A percentile compares a stretch with the other conserved stretches of the same genome.
Conservation (phyloP, 768 basidiomycete species). For the Suillus subluteus region DNA sequence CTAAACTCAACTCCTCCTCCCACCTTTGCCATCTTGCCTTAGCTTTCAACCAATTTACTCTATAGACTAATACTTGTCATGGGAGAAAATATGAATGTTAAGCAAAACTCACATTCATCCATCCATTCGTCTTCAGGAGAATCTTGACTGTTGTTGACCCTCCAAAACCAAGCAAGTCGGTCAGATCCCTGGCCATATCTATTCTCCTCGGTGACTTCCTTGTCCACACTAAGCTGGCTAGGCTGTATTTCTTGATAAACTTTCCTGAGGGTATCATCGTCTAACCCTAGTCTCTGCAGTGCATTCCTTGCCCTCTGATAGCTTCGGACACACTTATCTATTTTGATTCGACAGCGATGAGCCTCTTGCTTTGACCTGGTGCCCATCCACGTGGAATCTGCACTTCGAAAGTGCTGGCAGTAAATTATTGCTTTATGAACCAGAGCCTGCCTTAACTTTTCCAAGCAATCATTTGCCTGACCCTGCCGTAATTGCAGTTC, state of each 20-base stretch:
- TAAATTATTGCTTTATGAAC: slow-evolving; percentile 9
- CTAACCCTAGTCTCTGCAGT: not conserved
- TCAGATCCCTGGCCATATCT: slow-evolving; percentile 13
- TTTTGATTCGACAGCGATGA: not conserved
- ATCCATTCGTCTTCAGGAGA: not conserved
- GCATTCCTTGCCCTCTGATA: slow-evolving; percentile 6
- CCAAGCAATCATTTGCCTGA: slow-evolving; percentile 11
- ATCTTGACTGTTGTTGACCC: not conserved
- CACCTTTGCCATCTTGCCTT: slow-evolving; percentile 23
- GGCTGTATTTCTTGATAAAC: not conserved
- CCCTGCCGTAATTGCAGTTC: slow-evolving; percentile 1
- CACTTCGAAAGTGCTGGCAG: slow-evolving; percentile 7
- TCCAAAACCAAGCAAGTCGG: slow-evolving; percentile 12
- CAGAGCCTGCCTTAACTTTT: slow-evolving; percentile 1
- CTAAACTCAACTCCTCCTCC: slow-evolving; percentile 22
- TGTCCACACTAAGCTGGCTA: not conserved
- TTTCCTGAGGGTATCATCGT: not conserved
- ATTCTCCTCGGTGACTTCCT: slow-evolving; percentile 17
- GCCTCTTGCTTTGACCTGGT: slow-evolving; percentile 13
- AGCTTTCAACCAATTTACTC: slow-evolving; percentile 17
- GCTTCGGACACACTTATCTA: slow-evolving; percentile 7
- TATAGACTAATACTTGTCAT: slow-evolving; percentile 10
- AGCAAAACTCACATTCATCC: not conserved
- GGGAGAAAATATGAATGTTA: not conserved
- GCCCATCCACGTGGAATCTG: not conserved